Evolutionary conservation across 805 yeast genomes (phyloP).

Genomic region (Hermanozyma aechmeae): DNA sequence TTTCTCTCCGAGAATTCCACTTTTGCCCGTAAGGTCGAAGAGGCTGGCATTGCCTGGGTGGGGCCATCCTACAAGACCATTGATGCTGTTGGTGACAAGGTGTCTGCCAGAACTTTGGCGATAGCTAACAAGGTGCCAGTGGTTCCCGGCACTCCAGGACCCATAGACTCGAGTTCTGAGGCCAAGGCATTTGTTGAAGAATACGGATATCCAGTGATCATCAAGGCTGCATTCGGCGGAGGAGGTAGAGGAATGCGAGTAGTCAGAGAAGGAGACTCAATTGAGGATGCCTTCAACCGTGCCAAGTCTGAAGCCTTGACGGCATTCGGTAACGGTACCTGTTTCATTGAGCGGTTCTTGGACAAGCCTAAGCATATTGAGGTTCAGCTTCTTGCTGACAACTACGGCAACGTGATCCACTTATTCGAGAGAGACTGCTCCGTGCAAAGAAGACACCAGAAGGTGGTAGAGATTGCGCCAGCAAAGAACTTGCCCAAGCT

Average conservation of each 20-base stretch:
- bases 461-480: slow-evolving; percentile 97
- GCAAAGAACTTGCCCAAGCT: slow-evolving; percentile 78
- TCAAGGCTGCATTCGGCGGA: slow-evolving; percentile 98
- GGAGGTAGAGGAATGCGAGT: slow-evolving; percentile 99
- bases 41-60: slow-evolving; percentile 88
- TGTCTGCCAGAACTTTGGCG: slow-evolving; percentile 86
- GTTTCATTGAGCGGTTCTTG: slow-evolving; percentile 92
- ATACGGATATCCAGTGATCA: slow-evolving; percentile 92
- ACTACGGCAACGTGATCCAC: slow-evolving; percentile 90
- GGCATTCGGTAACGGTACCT: slow-evolving; percentile 97
- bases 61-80: slow-evolving; percentile 87
- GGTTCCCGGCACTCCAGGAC: slow-evolving; percentile 98
- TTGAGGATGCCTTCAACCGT: slow-evolving; percentile 84
- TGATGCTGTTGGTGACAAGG: slow-evolving; percentile 95
- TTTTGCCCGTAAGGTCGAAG: slow-evolving; percentile 86
- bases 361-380: slow-evolving; percentile 97
- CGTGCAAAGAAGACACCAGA: slow-evolving; percentile 99
- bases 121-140: slow-evolving; percentile 75
- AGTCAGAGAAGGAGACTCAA: slow-evolving; percentile 91
- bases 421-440: slow-evolving; percentile 97
- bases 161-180: slow-evolving; percentile 71
- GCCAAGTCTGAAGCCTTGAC: slow-evolving; percentile 92
- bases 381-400: slow-evolving; percentile 91
- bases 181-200: slow-evolving; percentile 72
- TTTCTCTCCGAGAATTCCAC: slow-evolving; percentile 86